Conservation (phyloP, 176 grass and related monocot species). For the Phoenix roebelenii region DNA sequence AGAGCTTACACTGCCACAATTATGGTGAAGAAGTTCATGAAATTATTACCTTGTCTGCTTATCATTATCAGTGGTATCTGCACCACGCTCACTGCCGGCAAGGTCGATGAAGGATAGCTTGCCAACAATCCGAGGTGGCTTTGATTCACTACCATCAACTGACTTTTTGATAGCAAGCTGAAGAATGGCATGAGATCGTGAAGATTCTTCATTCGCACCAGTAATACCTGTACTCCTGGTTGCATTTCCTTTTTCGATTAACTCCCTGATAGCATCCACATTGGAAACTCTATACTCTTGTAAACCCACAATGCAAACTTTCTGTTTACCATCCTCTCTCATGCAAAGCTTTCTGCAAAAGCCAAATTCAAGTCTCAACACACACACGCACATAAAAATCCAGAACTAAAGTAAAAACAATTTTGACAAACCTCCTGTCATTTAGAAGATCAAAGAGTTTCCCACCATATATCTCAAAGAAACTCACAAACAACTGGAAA, state of each 20-base stretch:
- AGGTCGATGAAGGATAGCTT: slow-evolving; percentile 97
- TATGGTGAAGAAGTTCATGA: background rate
- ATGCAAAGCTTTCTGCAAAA: slow-evolving; percentile 86
- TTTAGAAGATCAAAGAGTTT: slow-evolving; percentile 97
- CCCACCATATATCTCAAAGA: slow-evolving; percentile 99
- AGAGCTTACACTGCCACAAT: background rate
- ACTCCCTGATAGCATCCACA: slow-evolving; percentile 85
- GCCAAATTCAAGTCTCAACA: slow-evolving; percentile 11
- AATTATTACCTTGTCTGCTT: slow-evolving; percentile 88
- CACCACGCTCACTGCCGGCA: slow-evolving; percentile 93
- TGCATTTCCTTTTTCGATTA: slow-evolving; percentile 88
- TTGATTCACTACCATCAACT: slow-evolving; percentile 67
- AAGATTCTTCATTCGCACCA: slow-evolving; percentile 95
- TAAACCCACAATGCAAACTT: slow-evolving; percentile 96
- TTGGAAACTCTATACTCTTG: slow-evolving; percentile 82
- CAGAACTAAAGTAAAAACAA: slow-evolving; percentile 6
- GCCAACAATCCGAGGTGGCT: slow-evolving; percentile 58
- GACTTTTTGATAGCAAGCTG: slow-evolving; percentile 94
- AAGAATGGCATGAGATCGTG: slow-evolving; percentile 97
- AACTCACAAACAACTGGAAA: slow-evolving; percentile 85
- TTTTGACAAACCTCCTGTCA: slow-evolving; percentile 60
- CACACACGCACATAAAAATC: background rate
- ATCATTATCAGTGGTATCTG: slow-evolving; percentile 97
- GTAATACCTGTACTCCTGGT: slow-evolving; percentile 92
- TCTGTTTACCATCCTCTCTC: slow-evolving; percentile 98